phyloP scores from a whole-genome alignment of 1,284 basidiomycete genomes.

The Cutaneotrichosporon spelunceum region DNA sequence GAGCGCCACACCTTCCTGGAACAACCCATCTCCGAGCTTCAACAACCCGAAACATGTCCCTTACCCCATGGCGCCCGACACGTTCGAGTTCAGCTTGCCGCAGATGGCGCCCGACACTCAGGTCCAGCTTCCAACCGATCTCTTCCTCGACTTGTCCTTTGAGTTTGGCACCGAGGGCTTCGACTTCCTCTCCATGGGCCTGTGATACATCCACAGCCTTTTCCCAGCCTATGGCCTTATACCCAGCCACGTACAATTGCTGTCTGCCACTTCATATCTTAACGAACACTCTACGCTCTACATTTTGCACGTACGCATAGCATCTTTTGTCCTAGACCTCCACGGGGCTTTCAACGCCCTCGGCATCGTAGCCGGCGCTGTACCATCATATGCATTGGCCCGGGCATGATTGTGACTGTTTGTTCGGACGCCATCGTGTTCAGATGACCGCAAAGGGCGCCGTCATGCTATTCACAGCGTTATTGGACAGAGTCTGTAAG shows the following conservation, averaged over 20 bases:
- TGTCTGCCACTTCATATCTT: background rate
- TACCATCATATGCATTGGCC: background rate
- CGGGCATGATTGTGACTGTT: background rate
- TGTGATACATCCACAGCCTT: background rate
- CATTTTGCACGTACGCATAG: background rate
- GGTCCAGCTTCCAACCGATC: slow-evolving; percentile 32
- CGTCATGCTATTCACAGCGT: too few relatives aligned
- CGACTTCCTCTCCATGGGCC: slow-evolving; percentile 31
- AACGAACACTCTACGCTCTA: background rate
- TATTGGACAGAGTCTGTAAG: too few relatives aligned
- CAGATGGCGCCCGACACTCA: slow-evolving; percentile 9
- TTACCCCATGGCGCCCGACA: slow-evolving; percentile 1
- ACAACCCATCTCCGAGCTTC: background rate
- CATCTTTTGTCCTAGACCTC: background rate
- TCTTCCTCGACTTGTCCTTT: slow-evolving; percentile 39
- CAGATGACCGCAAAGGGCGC: too few relatives aligned
- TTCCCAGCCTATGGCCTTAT: background rate
- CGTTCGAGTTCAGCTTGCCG: slow-evolving; percentile 5
- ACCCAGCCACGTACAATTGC: background rate
- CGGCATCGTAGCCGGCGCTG: background rate
- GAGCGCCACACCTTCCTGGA: slow-evolving; percentile 1
- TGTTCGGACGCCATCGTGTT: too few relatives aligned
- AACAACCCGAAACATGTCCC: background rate
- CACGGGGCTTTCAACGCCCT: background rate
- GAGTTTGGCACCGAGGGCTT: slow-evolving; percentile 36